Evolutionary conservation across 2,329 filamentous ascomycete genomes (phyloP), one percentile per base, ranked within the genome.

Genomic region (Epicoccum nigrum): DNA sequence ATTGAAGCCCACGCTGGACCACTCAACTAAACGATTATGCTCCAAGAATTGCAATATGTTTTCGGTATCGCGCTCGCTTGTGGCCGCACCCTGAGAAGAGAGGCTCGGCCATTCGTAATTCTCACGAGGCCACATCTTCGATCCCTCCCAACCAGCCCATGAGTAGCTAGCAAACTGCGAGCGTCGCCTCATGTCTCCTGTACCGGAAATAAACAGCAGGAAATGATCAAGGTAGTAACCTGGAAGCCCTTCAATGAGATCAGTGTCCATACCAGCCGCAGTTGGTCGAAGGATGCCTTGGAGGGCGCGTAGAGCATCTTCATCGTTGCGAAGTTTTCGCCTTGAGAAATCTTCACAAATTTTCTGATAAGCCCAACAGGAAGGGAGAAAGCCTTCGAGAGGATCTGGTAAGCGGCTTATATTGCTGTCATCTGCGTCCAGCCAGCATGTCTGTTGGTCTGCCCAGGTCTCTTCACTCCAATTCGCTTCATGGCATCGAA

Each of bases 81-180:
- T n/a, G 28, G 7, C n/a, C n/a, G 7, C n/a, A 4, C 28, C 28
- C 4, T 33, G n/a, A n/a, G n/a, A 7, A 6, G 4, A 16, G 31
- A n/a, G n/a, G 15, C 4, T 15, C 5, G 31, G 31, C 34, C 34
- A 39, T 17, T 39, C 31, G n/a, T 39, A 51, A 19, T 45, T 51
- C 19, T 51, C 47, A 12, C 47, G 40, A 9, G 47, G 40, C 28
- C 34, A 45, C 33, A 45, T 40, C n/a, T 40, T 45, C 3, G 19
- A 4, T 17, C 47, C 47, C 16, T 40, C 47, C 47, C 47, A 51
- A 20, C 47, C 47, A 20, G 47, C 47, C 47, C 47, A 51, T 6
- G 47, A 51, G 16, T 33, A 51, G 25, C 47, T 51, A 8, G 47
- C 47, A 12, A 51, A 51, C 21, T 27, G 15, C n/a, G 44, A 17